These are phyloP conservation scores for Taiozyma sp. DNA, from an alignment of 1,139 yeast genomes.

Conservation along the genomic window DNA sequence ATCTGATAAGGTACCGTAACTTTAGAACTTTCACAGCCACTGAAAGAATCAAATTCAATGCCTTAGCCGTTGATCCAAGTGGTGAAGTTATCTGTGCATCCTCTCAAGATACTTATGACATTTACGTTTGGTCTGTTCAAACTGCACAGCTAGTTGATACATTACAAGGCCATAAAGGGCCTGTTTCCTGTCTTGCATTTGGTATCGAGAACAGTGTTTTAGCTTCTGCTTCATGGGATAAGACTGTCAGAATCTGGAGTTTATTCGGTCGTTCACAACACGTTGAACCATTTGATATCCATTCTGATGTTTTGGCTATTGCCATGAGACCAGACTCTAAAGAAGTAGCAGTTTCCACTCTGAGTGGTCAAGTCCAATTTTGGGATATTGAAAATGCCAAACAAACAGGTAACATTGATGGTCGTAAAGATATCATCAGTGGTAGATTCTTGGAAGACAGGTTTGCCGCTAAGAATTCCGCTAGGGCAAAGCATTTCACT, in stretches of 20 bases:
- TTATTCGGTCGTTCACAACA: constrained; percentile 80
- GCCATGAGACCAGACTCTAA: constrained; percentile 91
- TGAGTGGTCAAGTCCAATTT: constrained; percentile 82
- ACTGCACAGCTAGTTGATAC: constrained; percentile 88
- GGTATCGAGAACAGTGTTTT: constrained; percentile 75
- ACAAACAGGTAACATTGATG: constrained; percentile 82
- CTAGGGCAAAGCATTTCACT: constrained; percentile 80
- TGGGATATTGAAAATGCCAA: constrained; percentile 82
- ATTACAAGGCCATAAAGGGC: constrained; percentile 93
- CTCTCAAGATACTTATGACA: constrained; percentile 82
- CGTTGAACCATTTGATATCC: constrained; percentile 86
- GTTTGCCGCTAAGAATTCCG: constrained; percentile 74
- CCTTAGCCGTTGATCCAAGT: constrained; percentile 93
- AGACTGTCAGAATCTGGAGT: constrained; percentile 89
- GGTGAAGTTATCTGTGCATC: constrained; percentile 98
- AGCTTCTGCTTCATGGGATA: constrained; percentile 97
- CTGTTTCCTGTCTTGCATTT: constrained; percentile 83
- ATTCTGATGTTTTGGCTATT: constrained; percentile 80
- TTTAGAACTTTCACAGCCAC: constrained; percentile 93
- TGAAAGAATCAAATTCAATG: constrained; percentile 79
- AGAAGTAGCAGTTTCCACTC: constrained; percentile 80
- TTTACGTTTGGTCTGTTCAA: constrained; percentile 96
- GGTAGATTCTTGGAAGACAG: constrained; percentile 85
- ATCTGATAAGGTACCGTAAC: constrained; percentile 85
- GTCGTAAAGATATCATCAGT: constrained; percentile 77